Evolutionary conservation across 2,329 filamentous ascomycete species (phyloP).

Genomic region (Coniochaeta sp.): DNA sequence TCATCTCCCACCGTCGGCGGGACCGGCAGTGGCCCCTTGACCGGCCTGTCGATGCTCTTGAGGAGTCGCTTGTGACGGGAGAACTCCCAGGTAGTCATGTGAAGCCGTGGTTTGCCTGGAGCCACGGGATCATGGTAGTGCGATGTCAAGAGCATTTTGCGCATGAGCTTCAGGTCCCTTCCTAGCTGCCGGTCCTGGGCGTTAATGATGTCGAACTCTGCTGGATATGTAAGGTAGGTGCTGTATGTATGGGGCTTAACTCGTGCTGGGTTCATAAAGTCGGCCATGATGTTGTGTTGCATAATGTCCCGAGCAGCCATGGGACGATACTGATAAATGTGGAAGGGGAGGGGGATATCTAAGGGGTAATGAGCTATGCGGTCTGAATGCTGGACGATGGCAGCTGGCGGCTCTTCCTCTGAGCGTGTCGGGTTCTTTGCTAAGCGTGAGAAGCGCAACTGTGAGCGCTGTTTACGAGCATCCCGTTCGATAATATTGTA

Average conservation of each 20-base stretch:
- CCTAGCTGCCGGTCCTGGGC: conserved; percentile 15
- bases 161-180: conserved; percentile 19
- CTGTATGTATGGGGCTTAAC: conserved; percentile 9
- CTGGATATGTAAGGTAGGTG: background rate
- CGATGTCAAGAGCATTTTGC: conserved; percentile 17
- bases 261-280: conserved; percentile 18
- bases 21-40: background rate
- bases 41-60: background rate
- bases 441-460: no score
- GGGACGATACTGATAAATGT: conserved; percentile 23
- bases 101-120: background rate
- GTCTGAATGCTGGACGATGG: conserved; percentile 13
- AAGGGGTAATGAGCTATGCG: conserved; percentile 22
- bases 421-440: background rate
- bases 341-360: conserved; percentile 23
- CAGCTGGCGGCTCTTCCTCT: conserved; percentile 2
- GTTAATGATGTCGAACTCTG: conserved; percentile 13
- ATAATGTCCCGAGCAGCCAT: conserved; percentile 23
- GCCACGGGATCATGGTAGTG: conserved; percentile 1
- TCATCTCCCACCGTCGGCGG: conserved; percentile 8
- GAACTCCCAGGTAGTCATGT: background rate
- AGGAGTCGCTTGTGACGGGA: background rate
- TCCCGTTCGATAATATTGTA: no score
- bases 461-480: no score
- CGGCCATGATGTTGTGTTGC: conserved; percentile 22